These are phyloP conservation scores for Globisporangium sylvaticum DNA, from an alignment of 352 stramenopile species.

Conservation along the genomic window DNA sequence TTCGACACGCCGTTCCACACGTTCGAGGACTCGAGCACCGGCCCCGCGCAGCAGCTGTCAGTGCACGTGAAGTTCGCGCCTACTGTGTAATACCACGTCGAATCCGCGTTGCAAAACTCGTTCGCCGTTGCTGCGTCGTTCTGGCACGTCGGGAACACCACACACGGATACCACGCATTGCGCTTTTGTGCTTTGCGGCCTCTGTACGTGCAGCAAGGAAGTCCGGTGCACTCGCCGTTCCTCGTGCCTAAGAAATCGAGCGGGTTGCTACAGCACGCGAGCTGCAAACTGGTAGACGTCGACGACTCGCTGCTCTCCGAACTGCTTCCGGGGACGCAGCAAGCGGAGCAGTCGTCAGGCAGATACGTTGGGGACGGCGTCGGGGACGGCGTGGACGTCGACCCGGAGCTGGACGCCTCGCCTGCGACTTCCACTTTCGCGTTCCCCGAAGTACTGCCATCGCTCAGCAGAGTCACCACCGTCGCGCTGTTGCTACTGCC, in stretches of 20 bases:
- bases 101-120: slow-evolving; percentile 48
- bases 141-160: slow-evolving; percentile 74
- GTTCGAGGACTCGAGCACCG: slow-evolving; percentile 69
- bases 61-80: slow-evolving; percentile 62
- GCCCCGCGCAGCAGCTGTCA: slow-evolving; percentile 66
- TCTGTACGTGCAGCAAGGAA: slow-evolving; percentile 74
- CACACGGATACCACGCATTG: slow-evolving; percentile 77
- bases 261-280: slow-evolving; percentile 54
- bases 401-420: slow-evolving; percentile 1
- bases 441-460: background rate
- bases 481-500: background rate
- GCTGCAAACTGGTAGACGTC: slow-evolving; percentile 17
- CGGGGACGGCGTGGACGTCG: slow-evolving; percentile 8
- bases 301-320: slow-evolving; percentile 11
- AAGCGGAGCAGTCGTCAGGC: slow-evolving; percentile 61
- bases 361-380: slow-evolving; percentile 13
- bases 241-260: slow-evolving; percentile 50
- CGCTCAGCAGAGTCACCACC: background rate
- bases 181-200: slow-evolving; percentile 62
- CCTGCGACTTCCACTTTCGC: slow-evolving; percentile 4
- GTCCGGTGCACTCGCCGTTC: slow-evolving; percentile 65
- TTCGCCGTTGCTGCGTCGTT: slow-evolving; percentile 56
- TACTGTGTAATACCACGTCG: slow-evolving; percentile 49
- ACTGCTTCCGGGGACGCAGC: slow-evolving; percentile 24
- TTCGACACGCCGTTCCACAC: slow-evolving; percentile 56